Base-by-base conservation (phyloP, 164 flowering plant genomes). In the Paratinospora sagittata region DNA sequence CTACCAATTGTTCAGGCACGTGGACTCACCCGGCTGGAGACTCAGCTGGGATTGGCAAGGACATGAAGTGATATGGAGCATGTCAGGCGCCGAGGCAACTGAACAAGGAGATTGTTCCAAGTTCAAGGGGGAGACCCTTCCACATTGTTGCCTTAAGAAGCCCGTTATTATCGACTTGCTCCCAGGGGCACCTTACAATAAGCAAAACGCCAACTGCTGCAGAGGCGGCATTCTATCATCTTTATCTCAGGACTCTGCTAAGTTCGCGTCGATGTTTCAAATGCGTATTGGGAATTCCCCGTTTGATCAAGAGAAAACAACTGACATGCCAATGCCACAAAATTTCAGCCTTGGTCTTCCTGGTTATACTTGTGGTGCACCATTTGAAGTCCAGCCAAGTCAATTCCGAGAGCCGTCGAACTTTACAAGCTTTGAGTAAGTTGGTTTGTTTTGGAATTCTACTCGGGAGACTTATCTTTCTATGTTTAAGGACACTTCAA, bases 1-100 rank as follows among this genome's bases (percentile, higher is more conserved):
- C 75, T 68, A 67, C 73, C 95, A 91, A 70, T 79, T 79, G 17
- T 90, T 78, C 66, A 79, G 97, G 1, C 93, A 88, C 21, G 33
- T 90, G 0, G 93, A 86, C 34, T 10, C 10, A 13, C 95, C 94
- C 0, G 97, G 97, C 0, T 91, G 97, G 97, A 81, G 66, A 41
- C 30, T 90, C 57, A 74, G 81, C 3, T 91, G 93, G 93, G 37
- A 19, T 0, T 91, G 95, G 97, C 30, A 12, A 30, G 78, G 72
- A 3, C 33, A 82, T 0, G 91, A 90, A 70, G 89, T 85, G n/a
- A 90, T 91, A 24, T 86, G 87, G 90, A 21, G 41, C 11, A 87
- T 87, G 80, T 3, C 26, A 17, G 95, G 97, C 7, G 97, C 93
- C 0, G 91, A 90, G 74, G 83, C 97, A 0, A 82, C 80, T 0